phyloP scores from a whole-genome alignment of 805 yeast genomes.

The Candida vartiovaarae region DNA sequence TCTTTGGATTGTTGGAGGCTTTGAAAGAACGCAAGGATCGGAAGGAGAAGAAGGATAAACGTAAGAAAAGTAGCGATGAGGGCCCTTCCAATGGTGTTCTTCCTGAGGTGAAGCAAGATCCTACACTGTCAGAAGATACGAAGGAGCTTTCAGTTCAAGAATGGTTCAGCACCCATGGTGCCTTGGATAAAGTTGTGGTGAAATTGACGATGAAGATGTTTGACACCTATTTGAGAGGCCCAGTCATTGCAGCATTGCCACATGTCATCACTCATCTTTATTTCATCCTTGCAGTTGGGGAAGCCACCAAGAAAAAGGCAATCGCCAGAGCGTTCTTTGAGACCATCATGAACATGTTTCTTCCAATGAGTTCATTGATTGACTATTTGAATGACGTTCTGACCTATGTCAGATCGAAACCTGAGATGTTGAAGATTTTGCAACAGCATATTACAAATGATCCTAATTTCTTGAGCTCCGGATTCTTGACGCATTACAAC shows the following conservation, averaged over 20 bases:
- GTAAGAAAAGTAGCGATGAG: constrained; percentile 10
- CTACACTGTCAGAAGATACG: neutral
- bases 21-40: constrained; percentile 65
- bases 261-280: constrained; percentile 76
- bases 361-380: constrained; percentile 66
- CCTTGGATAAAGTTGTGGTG: constrained; percentile 44
- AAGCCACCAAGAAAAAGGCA: constrained; percentile 42
- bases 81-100: neutral
- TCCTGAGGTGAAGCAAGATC: constrained; percentile 1
- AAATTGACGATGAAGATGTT: constrained; percentile 65
- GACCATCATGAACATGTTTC: constrained; percentile 44
- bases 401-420: constrained; percentile 21
- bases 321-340: constrained; percentile 39
- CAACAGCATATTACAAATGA: constrained; percentile 6
- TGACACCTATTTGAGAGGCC: constrained; percentile 61
- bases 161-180: constrained; percentile 55
- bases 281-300: constrained; percentile 58
- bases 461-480: constrained; percentile 16
- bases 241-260: constrained; percentile 57
- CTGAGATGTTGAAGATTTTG: constrained; percentile 3
- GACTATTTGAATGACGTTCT: constrained; percentile 57
- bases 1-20: constrained; percentile 67
- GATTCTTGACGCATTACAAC: constrained; percentile 40
- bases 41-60: constrained; percentile 55
- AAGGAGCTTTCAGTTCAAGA: constrained; percentile 13